A percentile compares a stretch with the other conserved stretches of the same genome.
These are phyloP conservation scores for Coniochaeta ligniaria DNA, from an alignment of 2,329 filamentous ascomycete genomes.

Conservation along the genomic window DNA sequence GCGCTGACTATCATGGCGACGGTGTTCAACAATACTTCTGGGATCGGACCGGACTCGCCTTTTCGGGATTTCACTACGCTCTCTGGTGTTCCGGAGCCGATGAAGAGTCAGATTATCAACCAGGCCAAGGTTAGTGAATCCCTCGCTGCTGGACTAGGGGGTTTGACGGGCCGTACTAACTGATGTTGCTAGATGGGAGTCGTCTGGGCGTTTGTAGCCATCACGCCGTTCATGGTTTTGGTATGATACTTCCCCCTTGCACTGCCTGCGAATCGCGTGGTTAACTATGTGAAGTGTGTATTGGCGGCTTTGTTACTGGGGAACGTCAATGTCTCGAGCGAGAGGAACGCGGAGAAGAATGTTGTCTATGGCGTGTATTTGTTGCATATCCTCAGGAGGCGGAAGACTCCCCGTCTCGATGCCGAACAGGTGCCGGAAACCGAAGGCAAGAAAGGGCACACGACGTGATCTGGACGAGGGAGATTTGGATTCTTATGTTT, in stretches of 20 bases:
- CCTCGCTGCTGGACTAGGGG: background rate
- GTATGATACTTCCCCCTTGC: background rate
- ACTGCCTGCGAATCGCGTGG: background rate
- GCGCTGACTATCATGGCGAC: conserved; percentile 60
- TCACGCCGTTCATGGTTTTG: conserved; percentile 49
- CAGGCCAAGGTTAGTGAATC: conserved; percentile 5
- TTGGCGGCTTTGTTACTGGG: conserved; percentile 20
- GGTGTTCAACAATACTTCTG: conserved; percentile 54
- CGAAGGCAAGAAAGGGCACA: background rate
- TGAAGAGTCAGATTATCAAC: conserved; percentile 4
- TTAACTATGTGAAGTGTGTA: conserved; percentile 10
- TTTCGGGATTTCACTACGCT: conserved; percentile 27
- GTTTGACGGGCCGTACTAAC: background rate
- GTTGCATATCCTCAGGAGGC: background rate
- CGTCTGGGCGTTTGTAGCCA: conserved; percentile 57
- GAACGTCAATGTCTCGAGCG: conserved; percentile 23
- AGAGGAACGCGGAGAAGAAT: background rate
- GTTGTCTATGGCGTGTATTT: background rate
- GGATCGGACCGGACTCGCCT: conserved; percentile 4
- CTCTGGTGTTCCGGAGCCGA: background rate
- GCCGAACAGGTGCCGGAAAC: background rate
- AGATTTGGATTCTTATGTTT: background rate
- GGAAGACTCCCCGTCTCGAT: background rate
- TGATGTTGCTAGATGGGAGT: conserved; percentile 33
- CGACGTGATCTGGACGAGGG: background rate